Evolutionary conservation across 176 grass and related monocot species (phyloP).

Genomic region (Sorghum bicolor): DNA sequence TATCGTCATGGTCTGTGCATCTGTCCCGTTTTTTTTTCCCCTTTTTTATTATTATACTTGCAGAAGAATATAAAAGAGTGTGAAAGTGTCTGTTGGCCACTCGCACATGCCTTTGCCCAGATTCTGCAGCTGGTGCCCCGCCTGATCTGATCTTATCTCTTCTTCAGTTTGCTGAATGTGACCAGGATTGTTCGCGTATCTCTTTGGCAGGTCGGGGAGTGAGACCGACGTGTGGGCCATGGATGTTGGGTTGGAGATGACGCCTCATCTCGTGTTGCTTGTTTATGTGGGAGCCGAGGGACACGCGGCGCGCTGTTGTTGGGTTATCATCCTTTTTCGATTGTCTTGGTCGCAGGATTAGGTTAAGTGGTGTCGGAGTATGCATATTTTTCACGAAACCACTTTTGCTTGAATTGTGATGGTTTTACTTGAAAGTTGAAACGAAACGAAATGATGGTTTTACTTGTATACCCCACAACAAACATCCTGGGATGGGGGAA

Average conservation of each 20-base stretch:
- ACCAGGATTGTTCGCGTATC: slow-evolving; percentile 12
- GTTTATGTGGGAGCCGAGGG: not conserved
- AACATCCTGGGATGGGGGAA: not conserved
- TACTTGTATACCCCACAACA: not conserved
- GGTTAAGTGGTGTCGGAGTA: not conserved
- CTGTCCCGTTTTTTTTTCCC: not conserved
- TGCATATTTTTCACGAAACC: slow-evolving; percentile 2
- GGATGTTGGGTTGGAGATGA: not conserved
- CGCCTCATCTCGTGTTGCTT: slow-evolving; percentile 10
- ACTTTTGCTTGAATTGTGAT: not conserved
- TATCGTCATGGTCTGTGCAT: not conserved
- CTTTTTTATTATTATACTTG: too few relatives aligned
- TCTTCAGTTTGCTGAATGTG: slow-evolving; percentile 19
- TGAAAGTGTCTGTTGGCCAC: slow-evolving; percentile 41
- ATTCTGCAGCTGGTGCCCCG: slow-evolving; percentile 31
- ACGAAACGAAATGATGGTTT: too few relatives aligned
- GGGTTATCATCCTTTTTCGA: not conserved
- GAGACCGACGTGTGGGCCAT: slow-evolving; percentile 9
- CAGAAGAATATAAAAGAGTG: not conserved
- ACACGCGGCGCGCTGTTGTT: slow-evolving; percentile 25
- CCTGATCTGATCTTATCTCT: slow-evolving; percentile 51
- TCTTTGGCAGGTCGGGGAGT: not conserved
- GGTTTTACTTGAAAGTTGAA: not conserved
- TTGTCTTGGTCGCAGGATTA: not conserved
- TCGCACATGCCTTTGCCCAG: slow-evolving; percentile 45